A percentile compares a stretch with the other conserved stretches of the same genome.
These are phyloP conservation scores for Yamadazyma jaroonii DNA, from an alignment of 1,139 yeast genomes.

Conservation along the genomic window DNA sequence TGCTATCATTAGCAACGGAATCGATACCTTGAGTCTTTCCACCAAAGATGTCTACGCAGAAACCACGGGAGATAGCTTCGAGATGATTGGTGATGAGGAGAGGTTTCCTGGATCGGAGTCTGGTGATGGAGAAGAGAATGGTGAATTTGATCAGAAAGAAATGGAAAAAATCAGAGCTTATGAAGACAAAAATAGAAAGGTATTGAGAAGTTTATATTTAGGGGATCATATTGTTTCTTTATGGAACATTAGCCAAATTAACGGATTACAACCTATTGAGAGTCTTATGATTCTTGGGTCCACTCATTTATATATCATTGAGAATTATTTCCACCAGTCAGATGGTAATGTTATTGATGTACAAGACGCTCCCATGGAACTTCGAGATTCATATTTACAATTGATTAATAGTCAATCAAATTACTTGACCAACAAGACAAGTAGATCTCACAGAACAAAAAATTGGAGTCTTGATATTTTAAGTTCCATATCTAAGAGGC, in stretches of 20 bases:
- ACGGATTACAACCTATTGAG: conserved; percentile 71
- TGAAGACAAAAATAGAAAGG: conserved; percentile 73
- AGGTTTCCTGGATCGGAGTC: conserved; percentile 17
- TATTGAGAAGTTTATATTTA: conserved; percentile 60
- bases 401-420: conserved; percentile 45
- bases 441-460: conserved; percentile 42
- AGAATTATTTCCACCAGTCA: conserved; percentile 59
- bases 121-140: conserved; percentile 13
- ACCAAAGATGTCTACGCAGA: conserved; percentile 13
- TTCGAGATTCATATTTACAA: conserved; percentile 66
- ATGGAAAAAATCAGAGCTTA: conserved; percentile 24
- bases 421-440: conserved; percentile 12
- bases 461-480: conserved; percentile 58
- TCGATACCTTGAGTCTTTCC: conserved; percentile 27
- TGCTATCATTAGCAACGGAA: conserved; percentile 19
- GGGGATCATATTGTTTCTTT: conserved; percentile 70
- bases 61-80: conserved; percentile 11
- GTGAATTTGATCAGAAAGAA: conserved; percentile 14
- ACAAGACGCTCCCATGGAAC: conserved; percentile 57
- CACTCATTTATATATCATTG: conserved; percentile 62
- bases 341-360: conserved; percentile 66
- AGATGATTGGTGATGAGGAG: conserved; percentile 32
- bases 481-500: conserved; percentile 66
- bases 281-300: conserved; percentile 70
- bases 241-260: conserved; percentile 73